phyloP scores from a whole-genome alignment of 208 protist genomes.

The Acanthamoeba culbertsoni region DNA sequence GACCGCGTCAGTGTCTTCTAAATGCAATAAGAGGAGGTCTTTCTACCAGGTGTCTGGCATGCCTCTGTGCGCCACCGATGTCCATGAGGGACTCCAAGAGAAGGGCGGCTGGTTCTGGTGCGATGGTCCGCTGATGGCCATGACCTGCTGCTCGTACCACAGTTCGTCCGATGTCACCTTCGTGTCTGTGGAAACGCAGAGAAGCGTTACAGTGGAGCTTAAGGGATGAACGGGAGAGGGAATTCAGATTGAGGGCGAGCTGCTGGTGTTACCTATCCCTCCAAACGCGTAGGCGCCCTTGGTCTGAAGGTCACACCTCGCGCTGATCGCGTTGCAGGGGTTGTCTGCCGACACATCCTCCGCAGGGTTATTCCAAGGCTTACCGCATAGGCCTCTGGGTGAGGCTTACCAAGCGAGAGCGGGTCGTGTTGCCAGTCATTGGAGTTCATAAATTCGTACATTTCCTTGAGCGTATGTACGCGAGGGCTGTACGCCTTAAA shows the following conservation, averaged over 20 bases:
- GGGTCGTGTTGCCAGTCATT: slow-evolving; percentile 72
- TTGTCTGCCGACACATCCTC: too few species aligned
- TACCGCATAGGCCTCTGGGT: neutral
- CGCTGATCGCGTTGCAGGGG: slow-evolving; percentile 67
- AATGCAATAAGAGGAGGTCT: neutral
- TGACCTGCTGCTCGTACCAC: neutral
- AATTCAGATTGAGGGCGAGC: neutral
- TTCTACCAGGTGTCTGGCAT: slow-evolving; percentile 51
- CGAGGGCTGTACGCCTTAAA: slow-evolving; percentile 70
- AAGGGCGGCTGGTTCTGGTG: slow-evolving; percentile 65
- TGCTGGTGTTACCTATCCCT: slow-evolving; percentile 51
- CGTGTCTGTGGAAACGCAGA: too few species aligned
- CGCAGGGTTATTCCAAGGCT: too few species aligned
- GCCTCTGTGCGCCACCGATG: slow-evolving; percentile 54
- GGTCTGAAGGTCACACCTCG: slow-evolving; percentile 61
- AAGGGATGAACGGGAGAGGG: neutral
- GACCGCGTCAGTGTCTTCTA: neutral
- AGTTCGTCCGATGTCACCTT: slow-evolving; percentile 66
- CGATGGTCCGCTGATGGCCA: slow-evolving; percentile 67
- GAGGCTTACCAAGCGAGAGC: slow-evolving; percentile 28
- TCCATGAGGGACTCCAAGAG: neutral
- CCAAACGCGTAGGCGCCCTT: slow-evolving; percentile 52
- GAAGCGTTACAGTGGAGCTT: too few species aligned
- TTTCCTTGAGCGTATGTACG: slow-evolving; percentile 36
- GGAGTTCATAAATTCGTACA: slow-evolving; percentile 64